A percentile compares a stretch with the other conserved stretches of the same genome.
Evolutionary conservation across 495 filamentous ascomycete species (phyloP).

Genomic region (Aspergillus wentii): DNA sequence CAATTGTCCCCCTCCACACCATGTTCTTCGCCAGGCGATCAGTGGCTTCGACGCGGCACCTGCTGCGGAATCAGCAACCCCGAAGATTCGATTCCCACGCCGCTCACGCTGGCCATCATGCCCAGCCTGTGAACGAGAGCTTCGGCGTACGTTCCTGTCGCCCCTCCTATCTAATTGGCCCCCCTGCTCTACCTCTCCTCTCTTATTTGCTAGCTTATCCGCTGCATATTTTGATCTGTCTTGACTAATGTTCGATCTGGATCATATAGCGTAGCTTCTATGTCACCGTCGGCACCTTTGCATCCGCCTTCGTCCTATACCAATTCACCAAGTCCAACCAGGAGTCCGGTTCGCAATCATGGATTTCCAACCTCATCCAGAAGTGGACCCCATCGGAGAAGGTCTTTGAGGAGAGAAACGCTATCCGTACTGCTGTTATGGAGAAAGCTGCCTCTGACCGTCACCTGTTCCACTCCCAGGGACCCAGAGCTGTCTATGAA

Average conservation of each 20-base stretch:
- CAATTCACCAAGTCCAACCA: conserved; percentile 33
- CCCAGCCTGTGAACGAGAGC: conserved; percentile 55
- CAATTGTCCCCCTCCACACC: conserved; percentile 29
- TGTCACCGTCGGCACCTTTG: conserved; percentile 53
- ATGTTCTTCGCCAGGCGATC: conserved; percentile 44
- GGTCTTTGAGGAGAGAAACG: conserved; percentile 55
- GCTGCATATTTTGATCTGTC: background rate
- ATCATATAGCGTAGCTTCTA: conserved; percentile 59
- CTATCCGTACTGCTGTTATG: conserved; percentile 56
- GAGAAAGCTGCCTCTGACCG: conserved; percentile 68
- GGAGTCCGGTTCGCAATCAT: conserved; percentile 46
- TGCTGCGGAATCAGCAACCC: conserved; percentile 40
- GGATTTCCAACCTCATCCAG: conserved; percentile 53
- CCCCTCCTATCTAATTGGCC: conserved; percentile 10
- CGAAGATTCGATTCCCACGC: conserved; percentile 42
- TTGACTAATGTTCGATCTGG: background rate
- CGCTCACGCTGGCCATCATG: conserved; percentile 33
- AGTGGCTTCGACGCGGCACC: conserved; percentile 34
- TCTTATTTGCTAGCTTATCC: background rate
- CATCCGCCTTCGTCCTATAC: conserved; percentile 55
- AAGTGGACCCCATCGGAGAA: conserved; percentile 46
- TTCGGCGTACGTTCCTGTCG: conserved; percentile 54
- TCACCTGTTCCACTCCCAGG: conserved; percentile 58
- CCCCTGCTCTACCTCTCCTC: background rate
- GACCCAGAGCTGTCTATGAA: conserved; percentile 37